Conservation (phyloP, 1,139 yeast species). For the Schizosaccharomyces versatilis region DNA sequence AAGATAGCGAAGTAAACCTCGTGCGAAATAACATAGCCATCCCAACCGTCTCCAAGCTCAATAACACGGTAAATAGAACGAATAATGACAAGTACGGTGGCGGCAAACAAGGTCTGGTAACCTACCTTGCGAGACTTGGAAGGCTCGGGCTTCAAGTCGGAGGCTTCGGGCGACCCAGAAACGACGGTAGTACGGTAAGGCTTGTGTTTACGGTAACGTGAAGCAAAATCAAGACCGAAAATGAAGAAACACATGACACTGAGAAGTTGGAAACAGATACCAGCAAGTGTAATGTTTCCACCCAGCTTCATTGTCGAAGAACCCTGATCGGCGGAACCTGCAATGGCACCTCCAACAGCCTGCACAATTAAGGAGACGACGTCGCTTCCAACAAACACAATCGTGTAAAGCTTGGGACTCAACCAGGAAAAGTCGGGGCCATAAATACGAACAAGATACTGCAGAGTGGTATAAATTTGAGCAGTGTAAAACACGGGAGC, state of each 20-base stretch:
- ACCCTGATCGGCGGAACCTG: constrained; percentile 27
- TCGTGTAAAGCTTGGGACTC: constrained; percentile 4
- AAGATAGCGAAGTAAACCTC: constrained; percentile 56
- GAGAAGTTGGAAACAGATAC: constrained; percentile 55
- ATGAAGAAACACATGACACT: constrained; percentile 44
- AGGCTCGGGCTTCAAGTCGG: not conserved
- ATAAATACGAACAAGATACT: not conserved
- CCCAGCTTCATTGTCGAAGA: constrained; percentile 16
- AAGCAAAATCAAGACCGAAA: constrained; percentile 34
- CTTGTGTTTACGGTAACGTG: constrained; percentile 4
- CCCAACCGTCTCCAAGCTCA: constrained; percentile 62
- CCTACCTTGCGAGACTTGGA: not conserved
- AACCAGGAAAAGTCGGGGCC: not conserved
- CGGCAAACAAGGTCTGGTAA: not conserved
- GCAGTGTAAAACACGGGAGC: constrained; percentile 85
- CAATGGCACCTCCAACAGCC: constrained; percentile 46
- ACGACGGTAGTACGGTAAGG: not conserved
- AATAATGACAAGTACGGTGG: constrained; percentile 38
- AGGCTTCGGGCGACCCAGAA: not conserved
- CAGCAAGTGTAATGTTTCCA: constrained; percentile 45
- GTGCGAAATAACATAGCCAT: constrained; percentile 42
- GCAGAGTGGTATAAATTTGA: constrained; percentile 27
- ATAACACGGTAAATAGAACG: constrained; percentile 66
- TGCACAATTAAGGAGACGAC: constrained; percentile 4
- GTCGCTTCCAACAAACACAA: constrained; percentile 4